Evolutionary conservation across 2,329 filamentous ascomycete genomes (phyloP).

Genomic region (Fusarium subglutinans): DNA sequence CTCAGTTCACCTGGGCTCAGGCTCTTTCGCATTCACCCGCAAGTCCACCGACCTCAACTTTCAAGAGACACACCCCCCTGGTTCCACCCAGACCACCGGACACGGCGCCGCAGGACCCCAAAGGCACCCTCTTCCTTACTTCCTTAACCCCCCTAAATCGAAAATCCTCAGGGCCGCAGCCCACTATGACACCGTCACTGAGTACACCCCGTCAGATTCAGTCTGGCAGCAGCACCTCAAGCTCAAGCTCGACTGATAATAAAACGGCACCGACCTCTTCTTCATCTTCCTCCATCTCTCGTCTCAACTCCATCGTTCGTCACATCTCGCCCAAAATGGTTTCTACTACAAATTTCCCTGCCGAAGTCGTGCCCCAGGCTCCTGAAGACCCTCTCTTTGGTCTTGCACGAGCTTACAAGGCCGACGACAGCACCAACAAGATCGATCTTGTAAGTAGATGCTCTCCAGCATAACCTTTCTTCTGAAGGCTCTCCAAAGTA

Average conservation of each 20-base stretch:
- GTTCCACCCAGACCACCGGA: slow-evolving; percentile 39
- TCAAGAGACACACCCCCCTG: slow-evolving; percentile 19
- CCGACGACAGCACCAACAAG: slow-evolving; percentile 80
- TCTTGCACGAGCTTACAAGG: slow-evolving; percentile 86
- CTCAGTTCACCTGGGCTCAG: slow-evolving; percentile 18
- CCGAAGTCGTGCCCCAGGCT: slow-evolving; percentile 83
- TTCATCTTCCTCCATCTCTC: slow-evolving; percentile 59
- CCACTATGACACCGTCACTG: slow-evolving; percentile 46
- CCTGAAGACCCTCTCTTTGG: slow-evolving; percentile 96
- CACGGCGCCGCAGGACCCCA: slow-evolving; percentile 34
- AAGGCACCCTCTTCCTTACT: slow-evolving; percentile 21
- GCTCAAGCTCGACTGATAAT: slow-evolving; percentile 44
- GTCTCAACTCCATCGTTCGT: slow-evolving; percentile 69
- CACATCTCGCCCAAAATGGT: slow-evolving; percentile 73
- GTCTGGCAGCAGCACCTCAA: slow-evolving; percentile 35
- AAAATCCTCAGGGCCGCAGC: slow-evolving; percentile 41
- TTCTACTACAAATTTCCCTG: slow-evolving; percentile 69
- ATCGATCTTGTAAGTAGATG: slow-evolving; percentile 81
- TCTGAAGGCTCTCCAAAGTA: neutral
- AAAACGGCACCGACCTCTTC: slow-evolving; percentile 46
- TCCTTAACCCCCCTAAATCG: slow-evolving; percentile 36
- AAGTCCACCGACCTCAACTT: neutral
- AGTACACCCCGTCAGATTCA: slow-evolving; percentile 39
- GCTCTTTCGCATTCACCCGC: slow-evolving; percentile 8
- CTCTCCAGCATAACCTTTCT: neutral